Evolutionary conservation across 306 rosid species (phyloP), one percentile per base, ranked within the genome.

Genomic region (Quercus agrifolia): DNA sequence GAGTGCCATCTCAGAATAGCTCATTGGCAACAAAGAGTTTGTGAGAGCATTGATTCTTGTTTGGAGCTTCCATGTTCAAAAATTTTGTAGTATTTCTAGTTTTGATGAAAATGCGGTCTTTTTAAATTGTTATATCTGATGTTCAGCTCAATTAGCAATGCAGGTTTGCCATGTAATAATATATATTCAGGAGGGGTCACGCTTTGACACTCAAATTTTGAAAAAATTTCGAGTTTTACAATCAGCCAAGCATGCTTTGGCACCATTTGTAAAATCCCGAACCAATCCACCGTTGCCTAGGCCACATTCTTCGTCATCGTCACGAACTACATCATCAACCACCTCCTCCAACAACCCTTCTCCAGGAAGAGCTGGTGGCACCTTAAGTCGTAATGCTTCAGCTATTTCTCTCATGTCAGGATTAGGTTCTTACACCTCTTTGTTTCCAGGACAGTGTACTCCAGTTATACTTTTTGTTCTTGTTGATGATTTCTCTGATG

Each of bases 401-500:
- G 71, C 87, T 58, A 70, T 91, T 83, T 88, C 97, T 61, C 89
- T 87, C 52, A 92, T 91, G 97, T 92, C 98, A 64, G 97, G 97
- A 74, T 90, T 88, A 83, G 94, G 97, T 81, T 94, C 98, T 75
- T 86, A 90, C 88, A 73, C 97, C 84, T 91, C 97, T 82, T 86
- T 92, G 90, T 92, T 92, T 87, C 98, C 97, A 41, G 98, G 98
- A 81, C 97, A 88, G 83, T 92, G 98, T 83, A 92, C 88, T 57
- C 97, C 97, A 67, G 98, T 94, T 80, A 82, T 85, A 74, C 81
- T 94, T 79, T 92, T 94, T 87, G 94, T 88, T 77, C 90, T 92
- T 51, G 38, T 92, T 12, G 97, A 88, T 74, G 97, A 94, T 78
- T 90, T 92, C 90, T 92, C 86, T 51, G 87, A 83, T 81, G 78